Base-by-base conservation (phyloP, 2,329 filamentous ascomycete species). In the Fusarium pseudocircinatum region DNA sequence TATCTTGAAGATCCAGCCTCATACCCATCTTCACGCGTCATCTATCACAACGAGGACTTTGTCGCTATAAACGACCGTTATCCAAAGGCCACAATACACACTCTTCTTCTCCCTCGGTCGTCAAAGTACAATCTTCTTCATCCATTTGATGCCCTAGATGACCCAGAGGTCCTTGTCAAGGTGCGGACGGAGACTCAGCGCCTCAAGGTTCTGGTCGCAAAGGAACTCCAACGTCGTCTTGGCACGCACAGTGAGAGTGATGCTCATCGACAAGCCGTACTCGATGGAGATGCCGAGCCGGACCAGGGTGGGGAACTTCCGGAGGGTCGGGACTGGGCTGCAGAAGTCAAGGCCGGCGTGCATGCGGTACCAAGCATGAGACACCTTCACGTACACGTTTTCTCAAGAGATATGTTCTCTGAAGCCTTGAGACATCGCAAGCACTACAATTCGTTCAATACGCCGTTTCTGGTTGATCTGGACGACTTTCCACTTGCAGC, bases 381-480 rank as follows among this genome's bases (percentile, higher is more conserved):
- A 72, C 94, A 98, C 81, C 80, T 98, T 61, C 96, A 99, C 82
- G 87, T 98, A 8, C 96, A 99, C 81, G 90, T 98, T 36, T 83
- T 98, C 64, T 94, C 93, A 43, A 86, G 90, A 24, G 96, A 99
- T 80, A 92, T 94, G 86, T 87, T 90, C 76, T 94, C 92, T 42
- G 87, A 89, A 16, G 87, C 87, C 50, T 75, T 98, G 82, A 94
- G 92, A 83, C 91, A 96, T 79, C 87, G 91, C 72, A 96, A 95
- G 81, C 96, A 98, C 83, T 98, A 98, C 83, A 94, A 96, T 79
- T 96, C 93, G 72, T 98, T 98, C 83, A 91, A 89, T 37, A 97
- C 95, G 59, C 88, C 89, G 7, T 99, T 98, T 80, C 89, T 99
- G 28, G 89, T 98, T 18, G 86, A 88, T 22, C 78, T 98, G 32